These are phyloP conservation scores for Dictyophora rubrovolvata DNA, from an alignment of 768 basidiomycete species.

Conservation along the genomic window DNA sequence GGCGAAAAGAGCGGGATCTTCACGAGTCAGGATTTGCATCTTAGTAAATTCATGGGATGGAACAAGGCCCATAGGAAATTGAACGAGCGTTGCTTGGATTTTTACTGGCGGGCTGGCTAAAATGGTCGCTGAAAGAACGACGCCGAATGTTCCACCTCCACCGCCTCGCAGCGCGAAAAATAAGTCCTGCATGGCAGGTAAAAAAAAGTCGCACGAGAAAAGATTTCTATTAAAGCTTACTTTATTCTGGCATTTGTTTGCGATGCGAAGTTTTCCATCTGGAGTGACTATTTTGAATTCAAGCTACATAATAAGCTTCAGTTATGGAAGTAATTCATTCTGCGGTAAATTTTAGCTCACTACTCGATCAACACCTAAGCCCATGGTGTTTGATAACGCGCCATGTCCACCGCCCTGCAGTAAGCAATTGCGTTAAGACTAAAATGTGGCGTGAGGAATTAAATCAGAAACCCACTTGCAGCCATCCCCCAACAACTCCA, in stretches of 20 bases:
- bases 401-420: conserved; percentile 23
- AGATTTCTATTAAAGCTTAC: neutral
- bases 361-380: conserved; percentile 23
- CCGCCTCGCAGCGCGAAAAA: conserved; percentile 47
- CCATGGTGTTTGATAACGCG: conserved; percentile 19
- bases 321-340: neutral
- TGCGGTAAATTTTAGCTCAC: conserved; percentile 11
- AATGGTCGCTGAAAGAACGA: conserved; percentile 11
- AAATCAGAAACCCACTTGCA: conserved; percentile 13
- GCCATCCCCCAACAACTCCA: conserved; percentile 29
- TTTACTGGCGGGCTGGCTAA: conserved; percentile 8
- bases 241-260: conserved; percentile 35
- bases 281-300: conserved; percentile 46
- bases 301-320: conserved; percentile 16
- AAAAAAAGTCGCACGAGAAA: neutral
- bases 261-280: conserved; percentile 35
- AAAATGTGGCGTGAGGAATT: neutral
- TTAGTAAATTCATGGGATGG: neutral
- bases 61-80: neutral
- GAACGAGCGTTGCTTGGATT: conserved; percentile 9
- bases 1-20: neutral
- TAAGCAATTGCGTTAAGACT: neutral
- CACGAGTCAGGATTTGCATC: neutral
- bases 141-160: conserved; percentile 16
- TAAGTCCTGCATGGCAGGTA: conserved; percentile 24